These are phyloP conservation scores for Naumovozyma dairenensis DNA, from an alignment of 805 yeast genomes.

Conservation along the genomic window DNA sequence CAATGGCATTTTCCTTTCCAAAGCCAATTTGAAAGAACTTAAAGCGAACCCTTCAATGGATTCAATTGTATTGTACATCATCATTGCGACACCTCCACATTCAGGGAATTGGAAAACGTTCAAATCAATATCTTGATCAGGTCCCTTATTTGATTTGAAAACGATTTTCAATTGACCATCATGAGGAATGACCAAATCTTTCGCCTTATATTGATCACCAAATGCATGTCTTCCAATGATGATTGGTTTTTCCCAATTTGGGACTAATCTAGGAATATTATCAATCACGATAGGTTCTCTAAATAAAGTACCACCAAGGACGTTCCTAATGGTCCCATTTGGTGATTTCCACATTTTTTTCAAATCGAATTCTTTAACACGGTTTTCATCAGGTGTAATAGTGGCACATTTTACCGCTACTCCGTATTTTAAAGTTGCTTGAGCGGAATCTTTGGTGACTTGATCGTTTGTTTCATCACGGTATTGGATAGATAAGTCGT, in stretches of 20 bases:
- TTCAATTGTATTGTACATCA: constrained; percentile 94
- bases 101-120: constrained; percentile 43
- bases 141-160: constrained; percentile 60
- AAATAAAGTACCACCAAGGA: constrained; percentile 93
- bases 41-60: constrained; percentile 88
- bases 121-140: constrained; percentile 13
- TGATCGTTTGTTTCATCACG: constrained; percentile 83
- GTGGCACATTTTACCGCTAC: constrained; percentile 98
- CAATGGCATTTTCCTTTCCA: constrained; percentile 66
- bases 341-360: constrained; percentile 98
- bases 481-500: constrained; percentile 78
- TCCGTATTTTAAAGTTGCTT: constrained; percentile 77
- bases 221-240: constrained; percentile 96
- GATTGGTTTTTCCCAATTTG: constrained; percentile 92
- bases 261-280: constrained; percentile 75
- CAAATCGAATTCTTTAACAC: constrained; percentile 81
- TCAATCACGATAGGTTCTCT: constrained; percentile 93
- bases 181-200: constrained; percentile 63
- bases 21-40: constrained; percentile 81
- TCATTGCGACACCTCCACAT: constrained; percentile 66
- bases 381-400: constrained; percentile 94
- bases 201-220: constrained; percentile 95
- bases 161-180: constrained; percentile 64
- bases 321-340: constrained; percentile 93
- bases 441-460: constrained; percentile 83